These are phyloP conservation scores for Beauveria scarabaeidicola DNA, from an alignment of 2,329 filamentous ascomycete species.

Conservation along the genomic window DNA sequence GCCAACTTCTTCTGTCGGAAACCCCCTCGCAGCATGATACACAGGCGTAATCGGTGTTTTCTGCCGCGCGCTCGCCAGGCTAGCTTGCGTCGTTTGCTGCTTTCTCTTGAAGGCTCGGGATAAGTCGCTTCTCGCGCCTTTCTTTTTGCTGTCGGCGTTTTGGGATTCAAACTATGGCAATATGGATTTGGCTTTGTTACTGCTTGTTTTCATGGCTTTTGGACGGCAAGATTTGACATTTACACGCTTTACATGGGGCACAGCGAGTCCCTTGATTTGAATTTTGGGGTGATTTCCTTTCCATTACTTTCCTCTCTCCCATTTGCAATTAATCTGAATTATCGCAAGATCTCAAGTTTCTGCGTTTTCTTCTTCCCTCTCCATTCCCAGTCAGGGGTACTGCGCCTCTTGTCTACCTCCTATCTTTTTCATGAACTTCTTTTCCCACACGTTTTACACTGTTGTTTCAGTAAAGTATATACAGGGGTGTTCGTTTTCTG, in stretches of 20 bases:
- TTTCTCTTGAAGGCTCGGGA: neutral
- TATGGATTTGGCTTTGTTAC: conserved; percentile 8
- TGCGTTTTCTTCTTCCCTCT: neutral
- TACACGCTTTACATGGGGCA: neutral
- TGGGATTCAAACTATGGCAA: neutral
- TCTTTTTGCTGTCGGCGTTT: neutral
- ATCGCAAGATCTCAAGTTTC: neutral
- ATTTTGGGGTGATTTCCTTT: neutral
- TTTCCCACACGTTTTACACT: neutral
- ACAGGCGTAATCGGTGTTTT: conserved; percentile 9
- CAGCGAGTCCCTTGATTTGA: conserved; percentile 5
- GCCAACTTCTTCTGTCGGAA: neutral
- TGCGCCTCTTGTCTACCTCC: conserved; percentile 1
- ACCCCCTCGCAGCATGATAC: conserved; percentile 5
- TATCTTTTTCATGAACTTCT: neutral
- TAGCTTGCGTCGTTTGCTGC: neutral
- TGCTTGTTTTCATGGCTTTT: neutral
- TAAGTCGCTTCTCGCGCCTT: neutral
- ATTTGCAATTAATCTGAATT: neutral
- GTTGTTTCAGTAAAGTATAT: conserved; percentile 12
- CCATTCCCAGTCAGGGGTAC: neutral
- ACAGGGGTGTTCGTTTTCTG: conserved; percentile 16
- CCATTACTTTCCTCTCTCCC: neutral
- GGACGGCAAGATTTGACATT: neutral
- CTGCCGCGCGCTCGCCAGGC: neutral